A percentile compares a stretch with the other conserved stretches of the same genome.
Evolutionary conservation across 2,329 filamentous ascomycete genomes (phyloP).

Genomic region (Penicillium fuscoglaucum): DNA sequence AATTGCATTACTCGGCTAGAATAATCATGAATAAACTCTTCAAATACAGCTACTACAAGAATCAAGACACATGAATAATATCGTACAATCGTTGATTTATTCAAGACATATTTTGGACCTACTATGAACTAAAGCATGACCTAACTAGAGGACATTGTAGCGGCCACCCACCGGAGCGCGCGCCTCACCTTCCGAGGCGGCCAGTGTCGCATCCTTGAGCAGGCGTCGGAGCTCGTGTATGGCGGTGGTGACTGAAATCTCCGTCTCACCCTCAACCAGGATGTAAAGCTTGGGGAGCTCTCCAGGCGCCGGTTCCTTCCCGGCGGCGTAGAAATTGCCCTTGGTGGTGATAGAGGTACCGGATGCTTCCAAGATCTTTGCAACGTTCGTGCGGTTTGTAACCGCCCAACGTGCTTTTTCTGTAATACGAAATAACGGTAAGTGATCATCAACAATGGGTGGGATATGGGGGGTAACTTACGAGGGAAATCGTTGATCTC

Average conservation of each 20-base stretch:
- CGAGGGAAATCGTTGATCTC: conserved; percentile 99
- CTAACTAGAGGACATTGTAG: conserved; percentile 73
- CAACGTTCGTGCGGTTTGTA: conserved; percentile 96
- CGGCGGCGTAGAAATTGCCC: conserved; percentile 80
- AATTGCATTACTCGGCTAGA: background rate
- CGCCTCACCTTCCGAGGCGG: conserved; percentile 81
- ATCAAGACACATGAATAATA: background rate
- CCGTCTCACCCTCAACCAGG: conserved; percentile 94
- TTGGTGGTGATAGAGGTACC: conserved; percentile 97
- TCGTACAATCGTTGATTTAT: conserved; percentile 8
- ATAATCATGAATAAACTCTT: background rate
- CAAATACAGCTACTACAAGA: background rate
- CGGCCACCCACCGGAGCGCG: conserved; percentile 75
- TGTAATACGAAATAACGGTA: conserved; percentile 28
- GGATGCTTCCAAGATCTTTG: conserved; percentile 93
- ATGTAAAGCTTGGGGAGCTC: conserved; percentile 96
- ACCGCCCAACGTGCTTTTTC: conserved; percentile 97
- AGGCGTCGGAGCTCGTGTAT: conserved; percentile 87
- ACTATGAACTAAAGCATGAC: conserved; percentile 57
- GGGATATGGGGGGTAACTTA: conserved; percentile 37
- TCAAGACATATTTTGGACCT: background rate
- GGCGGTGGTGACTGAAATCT: conserved; percentile 84
- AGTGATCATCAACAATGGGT: conserved; percentile 8
- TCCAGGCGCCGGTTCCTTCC: conserved; percentile 73
- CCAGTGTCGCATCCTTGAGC: conserved; percentile 85